A percentile compares a stretch with the other conserved stretches of the same genome.
These are phyloP conservation scores for Dipodascus geniculatus DNA, from an alignment of 805 yeast genomes.

Conservation along the genomic window DNA sequence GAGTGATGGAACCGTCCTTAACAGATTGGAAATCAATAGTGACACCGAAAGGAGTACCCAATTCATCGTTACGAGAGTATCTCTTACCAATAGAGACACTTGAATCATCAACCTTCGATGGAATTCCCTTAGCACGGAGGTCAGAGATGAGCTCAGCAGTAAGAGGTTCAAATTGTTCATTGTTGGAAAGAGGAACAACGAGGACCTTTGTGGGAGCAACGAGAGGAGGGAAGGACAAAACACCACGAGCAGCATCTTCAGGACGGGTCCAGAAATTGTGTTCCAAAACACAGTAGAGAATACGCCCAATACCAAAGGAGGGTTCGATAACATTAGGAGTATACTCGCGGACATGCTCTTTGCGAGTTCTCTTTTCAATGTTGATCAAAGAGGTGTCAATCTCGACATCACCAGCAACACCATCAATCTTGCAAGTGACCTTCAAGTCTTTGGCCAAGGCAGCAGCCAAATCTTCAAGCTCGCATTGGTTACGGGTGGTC, in stretches of 20 bases:
- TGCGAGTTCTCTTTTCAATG: conserved; percentile 66
- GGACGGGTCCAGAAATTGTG: conserved; percentile 94
- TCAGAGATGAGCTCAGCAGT: conserved; percentile 54
- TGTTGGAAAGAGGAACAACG: conserved; percentile 84
- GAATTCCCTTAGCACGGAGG: conserved; percentile 71
- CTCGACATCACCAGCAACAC: conserved; percentile 49
- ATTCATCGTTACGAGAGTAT: conserved; percentile 95
- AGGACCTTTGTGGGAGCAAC: conserved; percentile 98
- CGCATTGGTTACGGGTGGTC: conserved; percentile 65
- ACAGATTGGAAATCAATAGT: conserved; percentile 92
- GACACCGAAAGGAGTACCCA: conserved; percentile 97
- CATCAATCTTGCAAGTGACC: conserved; percentile 58
- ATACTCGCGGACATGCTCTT: conserved; percentile 88
- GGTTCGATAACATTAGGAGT: conserved; percentile 98
- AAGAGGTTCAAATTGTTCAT: conserved; percentile 67
- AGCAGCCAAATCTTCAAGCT: conserved; percentile 62
- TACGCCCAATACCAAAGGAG: conserved; percentile 97
- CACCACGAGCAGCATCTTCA: conserved; percentile 79
- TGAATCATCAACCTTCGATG: conserved; percentile 94
- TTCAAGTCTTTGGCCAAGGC: conserved; percentile 54
- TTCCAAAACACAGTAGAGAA: conserved; percentile 84
- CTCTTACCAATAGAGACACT: conserved; percentile 97
- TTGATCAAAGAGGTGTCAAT: conserved; percentile 60
- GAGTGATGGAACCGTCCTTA: conserved; percentile 77
- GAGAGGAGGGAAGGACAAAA: conserved; percentile 82